These are phyloP conservation scores for Ceratocystis destructans DNA, from an alignment of 2,329 filamentous ascomycete genomes.

Conservation along the genomic window DNA sequence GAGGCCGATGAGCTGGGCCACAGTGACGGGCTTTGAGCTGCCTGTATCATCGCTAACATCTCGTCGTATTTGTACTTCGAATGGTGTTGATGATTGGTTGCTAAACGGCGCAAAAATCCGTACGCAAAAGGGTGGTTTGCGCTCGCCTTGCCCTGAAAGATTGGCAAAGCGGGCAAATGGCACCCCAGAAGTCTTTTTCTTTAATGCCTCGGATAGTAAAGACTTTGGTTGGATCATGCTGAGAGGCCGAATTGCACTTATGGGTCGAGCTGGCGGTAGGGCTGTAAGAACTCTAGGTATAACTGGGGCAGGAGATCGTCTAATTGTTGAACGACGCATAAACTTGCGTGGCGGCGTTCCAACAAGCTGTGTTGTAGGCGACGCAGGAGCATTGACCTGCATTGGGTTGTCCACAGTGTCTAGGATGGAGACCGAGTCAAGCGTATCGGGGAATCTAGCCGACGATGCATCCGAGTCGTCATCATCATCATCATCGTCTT, in stretches of 20 bases:
- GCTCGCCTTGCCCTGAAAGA: slow-evolving; percentile 63
- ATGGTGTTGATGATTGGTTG: slow-evolving; percentile 47
- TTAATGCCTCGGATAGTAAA: slow-evolving; percentile 56
- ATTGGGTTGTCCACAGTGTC: slow-evolving; percentile 47
- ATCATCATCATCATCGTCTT: slow-evolving; percentile 43
- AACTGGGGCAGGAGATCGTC: slow-evolving; percentile 44
- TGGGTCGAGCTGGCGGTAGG: slow-evolving; percentile 56
- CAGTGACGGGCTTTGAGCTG: slow-evolving; percentile 48
- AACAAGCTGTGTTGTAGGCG: slow-evolving; percentile 43
- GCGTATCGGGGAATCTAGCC: slow-evolving; percentile 51
- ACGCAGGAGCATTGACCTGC: slow-evolving; percentile 32
- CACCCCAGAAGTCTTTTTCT: slow-evolving; percentile 55
- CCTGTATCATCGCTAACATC: slow-evolving; percentile 55
- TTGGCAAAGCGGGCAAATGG: slow-evolving; percentile 66
- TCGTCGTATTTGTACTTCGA: slow-evolving; percentile 58
- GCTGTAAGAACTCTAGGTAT: slow-evolving; percentile 47
- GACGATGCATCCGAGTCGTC: slow-evolving; percentile 45
- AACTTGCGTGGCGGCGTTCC: slow-evolving; percentile 51
- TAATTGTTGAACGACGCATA: slow-evolving; percentile 47
- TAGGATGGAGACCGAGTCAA: slow-evolving; percentile 59
- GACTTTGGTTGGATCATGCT: slow-evolving; percentile 59
- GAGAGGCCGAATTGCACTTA: slow-evolving; percentile 47
- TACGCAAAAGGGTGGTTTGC: slow-evolving; percentile 56
- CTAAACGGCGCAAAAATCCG: slow-evolving; percentile 67
- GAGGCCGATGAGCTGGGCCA: slow-evolving; percentile 70